phyloP scores from a whole-genome alignment of 2,329 filamentous ascomycete species.

The Fusarium robinianum region DNA sequence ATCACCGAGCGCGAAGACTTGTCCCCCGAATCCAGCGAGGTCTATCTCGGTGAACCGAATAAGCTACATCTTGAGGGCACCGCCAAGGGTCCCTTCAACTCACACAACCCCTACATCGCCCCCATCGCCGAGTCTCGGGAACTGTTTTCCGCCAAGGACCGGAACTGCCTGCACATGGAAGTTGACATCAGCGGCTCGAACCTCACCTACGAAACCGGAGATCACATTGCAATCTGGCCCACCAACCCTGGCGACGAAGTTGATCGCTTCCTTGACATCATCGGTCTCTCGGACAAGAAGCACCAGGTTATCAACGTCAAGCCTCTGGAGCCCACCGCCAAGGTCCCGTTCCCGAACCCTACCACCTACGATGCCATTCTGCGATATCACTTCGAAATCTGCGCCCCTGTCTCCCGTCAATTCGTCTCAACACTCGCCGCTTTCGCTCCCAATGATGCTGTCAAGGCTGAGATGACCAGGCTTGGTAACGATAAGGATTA shows the following conservation, averaged over 20 bases:
- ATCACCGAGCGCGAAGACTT: constrained; percentile 77
- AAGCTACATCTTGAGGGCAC: constrained; percentile 89
- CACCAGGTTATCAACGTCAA: constrained; percentile 86
- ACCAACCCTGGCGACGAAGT: constrained; percentile 93
- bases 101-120: constrained; percentile 96
- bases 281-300: constrained; percentile 76
- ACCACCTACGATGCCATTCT: constrained; percentile 94
- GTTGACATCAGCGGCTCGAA: constrained; percentile 89
- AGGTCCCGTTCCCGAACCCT: constrained; percentile 95
- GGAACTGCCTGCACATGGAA: constrained; percentile 97
- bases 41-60: constrained; percentile 96
- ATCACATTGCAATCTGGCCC: constrained; percentile 97
- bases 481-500: constrained; percentile 94
- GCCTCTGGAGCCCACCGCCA: constrained; percentile 90
- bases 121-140: constrained; percentile 90
- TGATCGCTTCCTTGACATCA: constrained; percentile 80
- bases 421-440: constrained; percentile 85
- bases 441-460: constrained; percentile 83
- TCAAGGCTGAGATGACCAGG: constrained; percentile 86
- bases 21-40: constrained; percentile 73
- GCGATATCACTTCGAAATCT: constrained; percentile 96
- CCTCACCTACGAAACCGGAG: constrained; percentile 91
- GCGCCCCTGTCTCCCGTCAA: constrained; percentile 93
- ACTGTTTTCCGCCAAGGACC: constrained; percentile 83
- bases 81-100: constrained; percentile 88